Evolutionary conservation across 805 yeast genomes (phyloP).

Genomic region (Spathaspora hagerdaliae): DNA sequence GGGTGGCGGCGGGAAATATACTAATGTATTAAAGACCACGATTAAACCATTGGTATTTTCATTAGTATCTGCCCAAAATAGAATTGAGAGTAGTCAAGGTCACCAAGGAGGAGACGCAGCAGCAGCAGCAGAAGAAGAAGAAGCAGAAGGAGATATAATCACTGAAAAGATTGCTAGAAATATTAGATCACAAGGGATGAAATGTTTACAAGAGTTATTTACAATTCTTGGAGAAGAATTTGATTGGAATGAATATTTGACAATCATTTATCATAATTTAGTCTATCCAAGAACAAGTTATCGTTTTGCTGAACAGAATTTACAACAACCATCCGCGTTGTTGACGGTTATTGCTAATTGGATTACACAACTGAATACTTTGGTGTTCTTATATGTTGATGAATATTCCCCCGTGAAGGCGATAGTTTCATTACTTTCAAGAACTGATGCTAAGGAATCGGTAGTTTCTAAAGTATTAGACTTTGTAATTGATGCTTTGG

Average conservation of each 20-base stretch:
- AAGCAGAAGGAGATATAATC: constrained; percentile 7
- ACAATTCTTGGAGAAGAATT: constrained; percentile 44
- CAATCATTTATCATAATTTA: constrained; percentile 48
- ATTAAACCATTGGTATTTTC: constrained; percentile 57
- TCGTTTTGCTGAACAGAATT: constrained; percentile 67
- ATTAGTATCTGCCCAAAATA: constrained; percentile 48
- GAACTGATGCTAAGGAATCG: constrained; percentile 55
- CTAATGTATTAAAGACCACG: constrained; percentile 44
- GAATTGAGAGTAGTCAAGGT: neutral
- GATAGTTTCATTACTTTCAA: constrained; percentile 50
- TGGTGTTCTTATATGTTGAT: constrained; percentile 52
- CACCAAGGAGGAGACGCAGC: neutral
- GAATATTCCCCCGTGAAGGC: constrained; percentile 52
- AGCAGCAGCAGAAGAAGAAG: constrained; percentile 13
- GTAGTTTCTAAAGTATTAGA: constrained; percentile 56
- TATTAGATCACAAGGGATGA: constrained; percentile 66
- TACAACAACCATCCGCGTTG: constrained; percentile 78
- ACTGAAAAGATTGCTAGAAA: constrained; percentile 46
- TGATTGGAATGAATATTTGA: constrained; percentile 53
- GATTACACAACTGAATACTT: constrained; percentile 39
- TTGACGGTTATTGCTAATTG: constrained; percentile 62
- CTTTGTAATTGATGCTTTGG: constrained; percentile 47
- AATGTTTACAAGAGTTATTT: constrained; percentile 57
- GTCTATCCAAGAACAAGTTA: constrained; percentile 53
- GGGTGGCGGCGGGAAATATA: constrained; percentile 54